phyloP scores from a whole-genome alignment of 345 rosid genomes.

The Gossypioides kirkii region DNA sequence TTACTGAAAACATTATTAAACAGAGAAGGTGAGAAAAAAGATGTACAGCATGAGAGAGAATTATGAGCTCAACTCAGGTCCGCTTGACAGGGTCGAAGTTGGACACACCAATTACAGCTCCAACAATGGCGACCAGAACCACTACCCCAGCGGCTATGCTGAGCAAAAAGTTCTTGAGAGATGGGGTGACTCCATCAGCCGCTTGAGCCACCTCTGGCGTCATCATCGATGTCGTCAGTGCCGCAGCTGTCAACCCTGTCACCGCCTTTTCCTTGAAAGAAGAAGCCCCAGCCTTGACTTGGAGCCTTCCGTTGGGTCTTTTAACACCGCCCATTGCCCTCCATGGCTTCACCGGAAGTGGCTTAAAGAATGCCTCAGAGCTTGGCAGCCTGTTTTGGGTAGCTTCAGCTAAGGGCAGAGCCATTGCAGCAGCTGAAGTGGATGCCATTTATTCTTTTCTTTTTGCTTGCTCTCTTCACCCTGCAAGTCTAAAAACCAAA shows the following conservation, averaged over 20 bases:
- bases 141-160: slow-evolving; percentile 80
- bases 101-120: slow-evolving; percentile 73
- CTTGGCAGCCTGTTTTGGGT: slow-evolving; percentile 37
- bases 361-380: slow-evolving; percentile 47
- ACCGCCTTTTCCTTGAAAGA: slow-evolving; percentile 69
- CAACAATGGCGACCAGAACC: slow-evolving; percentile 49
- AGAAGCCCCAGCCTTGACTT: slow-evolving; percentile 40
- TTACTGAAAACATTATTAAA: slow-evolving; percentile 7
- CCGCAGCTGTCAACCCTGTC: slow-evolving; percentile 76
- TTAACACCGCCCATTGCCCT: slow-evolving; percentile 25
- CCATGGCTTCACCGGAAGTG: slow-evolving; percentile 48
- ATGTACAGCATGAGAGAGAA: slow-evolving; percentile 6
- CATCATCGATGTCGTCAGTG: slow-evolving; percentile 69
- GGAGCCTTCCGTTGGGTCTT: slow-evolving; percentile 25
- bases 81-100: slow-evolving; percentile 71
- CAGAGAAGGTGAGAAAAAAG: slow-evolving; percentile 14
- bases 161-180: slow-evolving; percentile 92
- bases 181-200: slow-evolving; percentile 63
- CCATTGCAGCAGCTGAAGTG: slow-evolving; percentile 67
- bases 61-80: slow-evolving; percentile 25
- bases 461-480: neutral
- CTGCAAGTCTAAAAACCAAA: neutral
- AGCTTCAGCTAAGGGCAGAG: slow-evolving; percentile 42
- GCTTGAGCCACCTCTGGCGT: slow-evolving; percentile 79
- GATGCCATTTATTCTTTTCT: slow-evolving; percentile 51